phyloP scores from a whole-genome alignment of 768 basidiomycete genomes.

The Infundibulicybe gibba region DNA sequence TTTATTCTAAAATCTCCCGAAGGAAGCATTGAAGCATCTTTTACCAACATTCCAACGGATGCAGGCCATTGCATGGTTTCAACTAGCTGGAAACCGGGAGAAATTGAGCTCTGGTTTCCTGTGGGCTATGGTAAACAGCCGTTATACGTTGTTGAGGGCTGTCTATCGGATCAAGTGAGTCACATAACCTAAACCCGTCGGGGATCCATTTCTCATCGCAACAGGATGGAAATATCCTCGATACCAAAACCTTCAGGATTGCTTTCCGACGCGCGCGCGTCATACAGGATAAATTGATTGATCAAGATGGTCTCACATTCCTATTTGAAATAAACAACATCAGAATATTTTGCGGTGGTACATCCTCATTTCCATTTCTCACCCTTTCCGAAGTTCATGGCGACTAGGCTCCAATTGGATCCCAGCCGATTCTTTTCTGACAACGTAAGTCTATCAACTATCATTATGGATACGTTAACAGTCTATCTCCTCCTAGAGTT shows the following conservation, averaged over 20 bases:
- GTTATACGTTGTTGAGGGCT: slow-evolving; percentile 60
- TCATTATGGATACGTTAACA: neutral
- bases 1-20: slow-evolving; percentile 46
- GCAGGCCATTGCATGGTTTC: slow-evolving; percentile 31
- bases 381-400: neutral
- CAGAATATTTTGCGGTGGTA: slow-evolving; percentile 84
- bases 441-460: slow-evolving; percentile 46
- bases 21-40: slow-evolving; percentile 41
- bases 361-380: slow-evolving; percentile 9
- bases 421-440: slow-evolving; percentile 88
- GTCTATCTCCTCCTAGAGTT: slow-evolving; percentile 24
- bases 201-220: neutral
- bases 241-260: slow-evolving; percentile 53
- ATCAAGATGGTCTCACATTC: slow-evolving; percentile 78
- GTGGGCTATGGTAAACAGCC: slow-evolving; percentile 80
- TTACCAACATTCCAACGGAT: slow-evolving; percentile 30
- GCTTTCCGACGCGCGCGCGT: slow-evolving; percentile 79
- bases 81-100: slow-evolving; percentile 50
- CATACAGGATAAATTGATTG: slow-evolving; percentile 77
- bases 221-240: slow-evolving; percentile 50
- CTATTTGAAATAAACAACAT: slow-evolving; percentile 90
- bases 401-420: slow-evolving; percentile 85
- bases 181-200: neutral
- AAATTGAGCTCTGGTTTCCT: slow-evolving; percentile 83
- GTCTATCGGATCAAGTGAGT: slow-evolving; percentile 52